Evolutionary conservation across 1,284 basidiomycete species (phyloP), one percentile per base, ranked within the genome.

Genomic region (Tilletia indica): DNA sequence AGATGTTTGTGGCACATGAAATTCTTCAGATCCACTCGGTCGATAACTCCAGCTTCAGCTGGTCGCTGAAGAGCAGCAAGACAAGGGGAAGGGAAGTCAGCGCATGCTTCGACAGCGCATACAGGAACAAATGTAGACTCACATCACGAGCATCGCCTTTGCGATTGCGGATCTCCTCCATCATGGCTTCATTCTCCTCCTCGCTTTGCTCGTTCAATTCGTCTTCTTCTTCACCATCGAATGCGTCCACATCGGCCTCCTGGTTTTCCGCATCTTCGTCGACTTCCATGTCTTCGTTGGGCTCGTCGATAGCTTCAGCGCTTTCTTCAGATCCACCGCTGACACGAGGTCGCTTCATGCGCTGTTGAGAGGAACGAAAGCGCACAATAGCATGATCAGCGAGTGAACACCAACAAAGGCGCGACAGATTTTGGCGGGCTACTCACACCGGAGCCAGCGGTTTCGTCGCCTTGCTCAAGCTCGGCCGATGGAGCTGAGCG

Each of bases 1-100:
- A 95, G 88, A 84, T 89, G 90, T 81, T 90, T 88, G 86, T 99
- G 97, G 84, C 94, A 97, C 95, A 99, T 97, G 86, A 99, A 99
- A 84, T 97, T 92, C 82, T 90, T 87, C 88, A 97, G 89, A 80
- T 93, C 91, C 68, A 99, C 89, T 34, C 87, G 87, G 79, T 94
- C 91, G 76, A 98, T 92, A 73, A 96, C 91, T 12, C 95, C 96
- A 78, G 91, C 89, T 67, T 93, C 90, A 3, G 93, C 92, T 74
- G 71, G 21, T 67, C 70, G 39, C 70, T 63, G 58, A 34, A 31
- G 58, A 34, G 36, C 25, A 63, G 14, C 56, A 34, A 14, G 36
- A 14, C 9, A 38, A 61, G 56, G 56, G 56, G 14, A 11, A 38
- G 14, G 9, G 14, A 61, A 61, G 56, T 31, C 31, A 61, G 56